These are phyloP conservation scores for Metschnikowia borealis DNA, from an alignment of 805 yeast species.

Conservation along the genomic window DNA sequence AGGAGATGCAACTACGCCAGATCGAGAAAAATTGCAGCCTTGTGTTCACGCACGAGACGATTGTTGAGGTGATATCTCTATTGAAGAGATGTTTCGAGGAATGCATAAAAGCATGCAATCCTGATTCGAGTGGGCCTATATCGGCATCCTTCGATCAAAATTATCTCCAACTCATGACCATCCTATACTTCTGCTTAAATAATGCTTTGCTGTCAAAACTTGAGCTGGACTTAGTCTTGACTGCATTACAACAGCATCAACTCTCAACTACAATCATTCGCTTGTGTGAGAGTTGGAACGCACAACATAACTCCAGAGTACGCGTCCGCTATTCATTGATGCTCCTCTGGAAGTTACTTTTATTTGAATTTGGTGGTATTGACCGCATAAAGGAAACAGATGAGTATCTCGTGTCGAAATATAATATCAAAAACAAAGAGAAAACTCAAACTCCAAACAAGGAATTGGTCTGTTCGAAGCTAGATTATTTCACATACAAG, in stretches of 20 bases:
- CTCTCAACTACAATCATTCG: constrained; percentile 43
- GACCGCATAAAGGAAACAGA: constrained; percentile 41
- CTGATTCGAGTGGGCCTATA: not conserved
- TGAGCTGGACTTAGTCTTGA: not conserved
- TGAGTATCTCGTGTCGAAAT: constrained; percentile 40
- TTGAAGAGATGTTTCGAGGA: constrained; percentile 7
- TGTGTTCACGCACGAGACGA: constrained; percentile 21
- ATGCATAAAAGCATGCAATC: constrained; percentile 1
- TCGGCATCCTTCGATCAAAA: constrained; percentile 7
- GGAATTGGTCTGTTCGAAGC: constrained; percentile 59
- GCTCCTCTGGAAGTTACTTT: constrained; percentile 49
- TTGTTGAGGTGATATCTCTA: constrained; percentile 10
- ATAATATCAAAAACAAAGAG: constrained; percentile 28
- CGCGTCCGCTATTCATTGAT: constrained; percentile 55
- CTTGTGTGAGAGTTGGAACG: constrained; percentile 65
- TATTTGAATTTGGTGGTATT: constrained; percentile 61
- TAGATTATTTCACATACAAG: constrained; percentile 79
- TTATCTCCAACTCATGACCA: constrained; percentile 30
- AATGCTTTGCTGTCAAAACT: constrained; percentile 15
- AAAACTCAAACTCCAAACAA: constrained; percentile 15
- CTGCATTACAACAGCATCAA: constrained; percentile 27
- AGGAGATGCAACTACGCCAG: constrained; percentile 8
- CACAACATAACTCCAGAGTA: constrained; percentile 39
- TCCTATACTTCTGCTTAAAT: constrained; percentile 33
- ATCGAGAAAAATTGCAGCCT: constrained; percentile 10